Percentiles rank a stretch among this genome's conserved stretches.
These are phyloP conservation scores for Thraustotheca clavata DNA, from an alignment of 352 stramenopile genomes.

Conservation along the genomic window DNA sequence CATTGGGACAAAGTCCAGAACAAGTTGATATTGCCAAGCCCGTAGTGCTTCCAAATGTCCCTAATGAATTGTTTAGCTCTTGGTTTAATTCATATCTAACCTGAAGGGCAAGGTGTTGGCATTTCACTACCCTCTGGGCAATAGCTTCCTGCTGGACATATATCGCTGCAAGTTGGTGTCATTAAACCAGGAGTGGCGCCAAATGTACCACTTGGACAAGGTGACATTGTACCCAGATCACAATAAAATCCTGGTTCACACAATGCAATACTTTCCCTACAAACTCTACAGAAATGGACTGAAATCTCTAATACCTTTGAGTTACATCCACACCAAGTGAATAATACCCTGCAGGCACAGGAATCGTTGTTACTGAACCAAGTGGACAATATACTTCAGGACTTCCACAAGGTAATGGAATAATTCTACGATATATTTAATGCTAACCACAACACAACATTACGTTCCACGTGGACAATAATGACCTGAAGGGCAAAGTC, in stretches of 20 bases:
- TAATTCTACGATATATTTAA: neutral
- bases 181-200: conserved; percentile 22
- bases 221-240: conserved; percentile 25
- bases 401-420: conserved; percentile 36
- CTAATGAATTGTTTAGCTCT: neutral
- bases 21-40: conserved; percentile 36
- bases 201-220: conserved; percentile 50
- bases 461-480: conserved; percentile 44
- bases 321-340: conserved; percentile 27
- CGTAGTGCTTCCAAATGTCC: conserved; percentile 42
- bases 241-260: conserved; percentile 62
- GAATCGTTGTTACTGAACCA: conserved; percentile 26
- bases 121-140: neutral
- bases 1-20: conserved; percentile 30
- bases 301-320: conserved; percentile 16
- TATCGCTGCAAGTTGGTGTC: neutral
- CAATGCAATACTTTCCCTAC: conserved; percentile 26
- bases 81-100: neutral
- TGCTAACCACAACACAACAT: neutral
- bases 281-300: neutral
- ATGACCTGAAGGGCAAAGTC: conserved; percentile 46
- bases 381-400: conserved; percentile 49
- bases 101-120: neutral
- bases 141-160: conserved; percentile 38
- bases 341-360: conserved; percentile 33